Conservation (phyloP, 768 basidiomycete genomes). For the Tricholoma bakamatsutake region DNA sequence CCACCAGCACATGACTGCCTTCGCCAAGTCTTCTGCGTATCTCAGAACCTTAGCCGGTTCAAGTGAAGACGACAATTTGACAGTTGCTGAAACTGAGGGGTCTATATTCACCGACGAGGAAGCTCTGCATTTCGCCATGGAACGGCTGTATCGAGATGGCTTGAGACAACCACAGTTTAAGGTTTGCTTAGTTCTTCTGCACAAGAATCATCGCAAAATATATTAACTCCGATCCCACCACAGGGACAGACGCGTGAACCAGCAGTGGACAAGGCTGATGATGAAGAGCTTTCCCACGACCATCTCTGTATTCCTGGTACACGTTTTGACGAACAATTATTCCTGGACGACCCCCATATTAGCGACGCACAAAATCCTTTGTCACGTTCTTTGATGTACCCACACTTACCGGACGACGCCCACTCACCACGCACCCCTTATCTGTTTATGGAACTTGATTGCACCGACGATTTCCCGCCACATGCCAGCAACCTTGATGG, state of each 20-base stretch:
- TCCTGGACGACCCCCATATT: constrained; percentile 9
- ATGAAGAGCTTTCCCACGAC: constrained; percentile 14
- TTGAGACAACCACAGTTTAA: constrained; percentile 40
- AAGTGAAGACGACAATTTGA: not conserved
- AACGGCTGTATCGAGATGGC: constrained; percentile 35
- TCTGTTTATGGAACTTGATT: constrained; percentile 4
- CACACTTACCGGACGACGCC: constrained; percentile 1
- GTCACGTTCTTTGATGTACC: not conserved
- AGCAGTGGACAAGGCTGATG: constrained; percentile 12
- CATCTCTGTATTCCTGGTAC: constrained; percentile 4
- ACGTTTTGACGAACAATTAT: constrained; percentile 5
- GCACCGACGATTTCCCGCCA: constrained; percentile 4
- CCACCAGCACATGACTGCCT: constrained; percentile 21
- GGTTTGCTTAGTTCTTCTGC: constrained; percentile 26
- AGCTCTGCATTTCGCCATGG: constrained; percentile 35
- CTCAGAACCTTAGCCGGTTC: constrained; percentile 9
- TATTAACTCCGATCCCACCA: not conserved
- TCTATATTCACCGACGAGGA: constrained; percentile 26
- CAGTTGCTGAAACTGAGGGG: not conserved
- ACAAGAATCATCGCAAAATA: not conserved
- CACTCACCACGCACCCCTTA: constrained; percentile 6
- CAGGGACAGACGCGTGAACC: constrained; percentile 9
- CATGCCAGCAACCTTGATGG: constrained; percentile 4
- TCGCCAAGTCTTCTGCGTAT: constrained; percentile 20
- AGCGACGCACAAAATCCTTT: constrained; percentile 3